Conservation (phyloP, 2,329 filamentous ascomycete genomes). For the Acarospora socialis region DNA sequence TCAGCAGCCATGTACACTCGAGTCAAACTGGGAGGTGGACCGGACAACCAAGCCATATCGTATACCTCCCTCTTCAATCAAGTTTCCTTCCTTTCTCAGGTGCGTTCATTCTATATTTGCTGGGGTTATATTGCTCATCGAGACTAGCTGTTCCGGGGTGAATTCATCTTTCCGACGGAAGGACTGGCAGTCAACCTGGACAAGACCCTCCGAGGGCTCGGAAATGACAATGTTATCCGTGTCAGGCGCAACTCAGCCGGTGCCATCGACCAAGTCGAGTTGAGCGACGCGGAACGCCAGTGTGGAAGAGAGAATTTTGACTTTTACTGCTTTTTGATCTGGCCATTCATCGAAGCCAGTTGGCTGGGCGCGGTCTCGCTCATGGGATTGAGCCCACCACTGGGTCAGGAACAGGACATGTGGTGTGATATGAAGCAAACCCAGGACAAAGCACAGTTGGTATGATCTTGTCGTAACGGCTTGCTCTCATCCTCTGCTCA, state of each 20-base stretch:
- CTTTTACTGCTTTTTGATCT: constrained; percentile 97
- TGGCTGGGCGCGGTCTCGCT: constrained; percentile 86
- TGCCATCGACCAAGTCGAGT: constrained; percentile 51
- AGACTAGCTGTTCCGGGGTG: constrained; percentile 66
- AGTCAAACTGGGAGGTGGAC: constrained; percentile 82
- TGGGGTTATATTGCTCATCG: constrained; percentile 11
- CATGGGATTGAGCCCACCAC: constrained; percentile 69
- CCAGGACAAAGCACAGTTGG: constrained; percentile 68
- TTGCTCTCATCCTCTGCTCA: neutral
- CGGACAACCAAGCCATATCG: constrained; percentile 61
- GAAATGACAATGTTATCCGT: constrained; percentile 62
- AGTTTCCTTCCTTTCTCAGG: constrained; percentile 71
- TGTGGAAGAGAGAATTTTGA: constrained; percentile 88
- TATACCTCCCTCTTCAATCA: constrained; percentile 62
- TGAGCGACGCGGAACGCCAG: constrained; percentile 61
- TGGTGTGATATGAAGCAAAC: constrained; percentile 70
- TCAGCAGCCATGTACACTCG: constrained; percentile 80
- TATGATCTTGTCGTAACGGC: constrained; percentile 28
- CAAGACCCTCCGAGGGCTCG: constrained; percentile 61
- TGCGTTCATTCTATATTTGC: constrained; percentile 16
- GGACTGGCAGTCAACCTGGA: constrained; percentile 69
- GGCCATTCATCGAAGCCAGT: constrained; percentile 90
- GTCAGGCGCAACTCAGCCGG: constrained; percentile 44
- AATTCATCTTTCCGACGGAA: constrained; percentile 91
- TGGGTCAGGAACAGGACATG: constrained; percentile 41